Conservation (phyloP, 768 basidiomycete genomes). For the Tylopilus intermedius region DNA sequence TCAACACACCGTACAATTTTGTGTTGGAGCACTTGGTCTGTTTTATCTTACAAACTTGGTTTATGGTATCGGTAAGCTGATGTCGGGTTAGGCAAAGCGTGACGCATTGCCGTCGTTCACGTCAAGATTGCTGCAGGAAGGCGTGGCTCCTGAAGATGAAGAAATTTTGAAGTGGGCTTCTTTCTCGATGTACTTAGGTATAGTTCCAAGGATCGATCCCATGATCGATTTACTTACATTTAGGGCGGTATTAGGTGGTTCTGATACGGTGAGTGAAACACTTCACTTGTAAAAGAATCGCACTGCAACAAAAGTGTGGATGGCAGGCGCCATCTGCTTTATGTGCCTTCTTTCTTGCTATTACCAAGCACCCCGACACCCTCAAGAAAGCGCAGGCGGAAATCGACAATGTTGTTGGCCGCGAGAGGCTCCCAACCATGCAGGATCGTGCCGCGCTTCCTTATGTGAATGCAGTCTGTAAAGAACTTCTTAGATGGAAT, state of each 20-base stretch:
- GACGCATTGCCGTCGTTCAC: conserved; percentile 11
- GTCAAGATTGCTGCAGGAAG: conserved; percentile 11
- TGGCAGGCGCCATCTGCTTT: conserved; percentile 16
- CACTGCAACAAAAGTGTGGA: background rate
- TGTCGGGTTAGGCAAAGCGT: conserved; percentile 1
- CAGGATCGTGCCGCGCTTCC: conserved; percentile 12
- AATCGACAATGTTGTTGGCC: conserved; percentile 9
- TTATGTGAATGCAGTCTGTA: conserved; percentile 16
- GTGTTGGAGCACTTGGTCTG: conserved; percentile 17
- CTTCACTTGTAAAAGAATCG: conserved; percentile 8
- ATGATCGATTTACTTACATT: background rate
- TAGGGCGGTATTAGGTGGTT: conserved; percentile 19
- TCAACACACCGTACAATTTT: background rate
- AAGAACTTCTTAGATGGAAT: conserved; percentile 12
- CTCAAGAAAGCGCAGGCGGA: conserved; percentile 11
- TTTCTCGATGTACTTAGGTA: conserved; percentile 17
- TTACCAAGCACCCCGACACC: conserved; percentile 9
- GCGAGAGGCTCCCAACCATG: conserved; percentile 10
- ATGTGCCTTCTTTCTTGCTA: conserved; percentile 18
- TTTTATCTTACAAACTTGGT: background rate
- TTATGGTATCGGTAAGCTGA: background rate
- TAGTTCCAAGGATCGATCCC: background rate
- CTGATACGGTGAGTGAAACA: conserved; percentile 18
- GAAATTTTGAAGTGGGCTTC: conserved; percentile 13
- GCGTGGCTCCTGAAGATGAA: conserved; percentile 9